Base-by-base conservation (phyloP, 164 flowering plant genomes). In the Annona squamosa region DNA sequence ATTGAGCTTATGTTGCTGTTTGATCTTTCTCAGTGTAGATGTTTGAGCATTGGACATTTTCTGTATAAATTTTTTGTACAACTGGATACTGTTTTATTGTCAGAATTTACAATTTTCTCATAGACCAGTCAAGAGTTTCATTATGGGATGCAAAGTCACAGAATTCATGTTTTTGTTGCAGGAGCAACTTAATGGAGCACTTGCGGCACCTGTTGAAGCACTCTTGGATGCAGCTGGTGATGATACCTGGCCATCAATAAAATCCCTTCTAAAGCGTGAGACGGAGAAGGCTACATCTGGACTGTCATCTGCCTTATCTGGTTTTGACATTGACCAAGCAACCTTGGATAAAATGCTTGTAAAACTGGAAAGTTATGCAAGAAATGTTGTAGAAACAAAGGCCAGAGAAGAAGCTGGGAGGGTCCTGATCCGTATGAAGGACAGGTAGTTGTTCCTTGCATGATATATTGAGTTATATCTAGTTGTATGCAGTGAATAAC, bases 221-320 rank as follows among this genome's bases (percentile, higher is more conserved):
- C 92, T 93, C 77, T 74, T 96, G 70, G 97, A 93, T 82, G 90
- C 87, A 74, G 97, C 98, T 75, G 80, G 82, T 70, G 78, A 75
- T 74, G 97, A 89, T 56, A 96, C 99, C 46, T 96, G 99, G 99
- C 91, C 94, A 1, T 82, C 97, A 70, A 92, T 96, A 77, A 90
- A 89, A 78, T 92, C 84, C 67, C 92, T 96, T 82, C 89, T 92
- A 63, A 80, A 46, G 4, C 88, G 86, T 56, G 99, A 93, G 85
- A 88, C 90, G 63, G 88, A 87, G 67, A 74, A 84, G 69, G 97
- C 98, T 47, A 81, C 91, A 48, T 79, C 88, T 71, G 96, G 87
- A 69, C 77, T 92, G 62, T 80, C 98, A 77, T 67, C 65, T 79
- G 90, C 91, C 65, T 89, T 96, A 69, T 79, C 94, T 79, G 90